Evolutionary conservation across 768 basidiomycete genomes (phyloP).

Genomic region (Lactarius quietus): DNA sequence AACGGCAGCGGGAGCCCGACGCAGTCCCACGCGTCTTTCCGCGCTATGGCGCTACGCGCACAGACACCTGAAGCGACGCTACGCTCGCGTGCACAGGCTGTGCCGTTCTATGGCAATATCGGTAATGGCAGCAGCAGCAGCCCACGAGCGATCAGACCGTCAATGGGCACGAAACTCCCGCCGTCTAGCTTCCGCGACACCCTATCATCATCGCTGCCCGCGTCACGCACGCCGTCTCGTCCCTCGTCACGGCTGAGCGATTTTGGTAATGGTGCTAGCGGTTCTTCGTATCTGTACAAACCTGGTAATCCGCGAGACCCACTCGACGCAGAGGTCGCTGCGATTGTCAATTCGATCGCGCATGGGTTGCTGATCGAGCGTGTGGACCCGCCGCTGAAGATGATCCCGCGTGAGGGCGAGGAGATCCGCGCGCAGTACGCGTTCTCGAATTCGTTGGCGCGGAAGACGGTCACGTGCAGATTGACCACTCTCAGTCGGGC

Average conservation of each 20-base stretch:
- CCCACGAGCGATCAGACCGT: slow-evolving; percentile 39
- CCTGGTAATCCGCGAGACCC: slow-evolving; percentile 71
- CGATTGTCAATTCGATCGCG: slow-evolving; percentile 67
- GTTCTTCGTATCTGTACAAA: slow-evolving; percentile 58
- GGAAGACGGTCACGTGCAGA: slow-evolving; percentile 75
- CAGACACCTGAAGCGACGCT: slow-evolving; percentile 69
- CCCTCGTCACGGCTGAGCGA: slow-evolving; percentile 63
- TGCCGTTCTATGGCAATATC: slow-evolving; percentile 47
- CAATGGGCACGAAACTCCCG: slow-evolving; percentile 47
- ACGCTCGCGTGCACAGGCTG: slow-evolving; percentile 56
- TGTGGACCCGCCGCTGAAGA: slow-evolving; percentile 70
- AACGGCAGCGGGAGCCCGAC: slow-evolving; percentile 15
- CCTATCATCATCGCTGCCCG: slow-evolving; percentile 36
- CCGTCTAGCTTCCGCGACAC: slow-evolving; percentile 75
- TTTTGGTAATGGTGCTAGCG: slow-evolving; percentile 48
- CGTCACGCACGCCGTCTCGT: slow-evolving; percentile 47
- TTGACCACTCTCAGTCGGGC: slow-evolving; percentile 73
- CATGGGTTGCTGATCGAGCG: slow-evolving; percentile 79
- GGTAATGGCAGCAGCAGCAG: slow-evolving; percentile 29
- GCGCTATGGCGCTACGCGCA: slow-evolving; percentile 43
- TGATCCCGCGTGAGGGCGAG: slow-evolving; percentile 63
- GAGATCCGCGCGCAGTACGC: slow-evolving; percentile 84
- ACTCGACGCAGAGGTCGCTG: slow-evolving; percentile 75
- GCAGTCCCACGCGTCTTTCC: slow-evolving; percentile 37
- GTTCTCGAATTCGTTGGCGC: slow-evolving; percentile 66